Evolutionary conservation across 1,139 yeast species (phyloP).

Genomic region (Yamadazyma dendronema): DNA sequence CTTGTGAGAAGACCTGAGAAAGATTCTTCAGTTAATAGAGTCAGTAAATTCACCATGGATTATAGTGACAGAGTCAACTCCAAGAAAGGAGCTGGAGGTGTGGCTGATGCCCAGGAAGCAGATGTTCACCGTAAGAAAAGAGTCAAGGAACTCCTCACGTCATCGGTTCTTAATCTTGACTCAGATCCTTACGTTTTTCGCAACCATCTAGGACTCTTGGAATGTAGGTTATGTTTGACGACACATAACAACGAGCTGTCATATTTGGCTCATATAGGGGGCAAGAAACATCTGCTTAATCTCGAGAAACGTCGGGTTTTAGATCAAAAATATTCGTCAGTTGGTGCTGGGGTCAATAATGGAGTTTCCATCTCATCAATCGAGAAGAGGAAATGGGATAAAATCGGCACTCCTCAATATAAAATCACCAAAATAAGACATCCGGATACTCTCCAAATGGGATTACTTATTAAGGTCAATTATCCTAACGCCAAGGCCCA

Average conservation of each 20-base stretch:
- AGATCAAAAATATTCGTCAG: slow-evolving; percentile 37
- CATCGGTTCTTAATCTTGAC: slow-evolving; percentile 60
- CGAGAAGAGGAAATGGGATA: slow-evolving; percentile 49
- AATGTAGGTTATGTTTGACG: slow-evolving; percentile 75
- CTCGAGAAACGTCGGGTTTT: slow-evolving; percentile 55
- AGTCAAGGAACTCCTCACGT: slow-evolving; percentile 60
- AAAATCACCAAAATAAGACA: slow-evolving; percentile 67
- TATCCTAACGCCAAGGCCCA: slow-evolving; percentile 45
- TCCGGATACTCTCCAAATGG: slow-evolving; percentile 53
- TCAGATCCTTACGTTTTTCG: slow-evolving; percentile 76
- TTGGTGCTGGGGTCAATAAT: slow-evolving; percentile 15
- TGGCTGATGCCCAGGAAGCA: slow-evolving; percentile 67
- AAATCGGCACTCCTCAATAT: slow-evolving; percentile 73
- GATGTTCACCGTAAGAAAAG: slow-evolving; percentile 67
- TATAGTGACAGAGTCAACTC: slow-evolving; percentile 45
- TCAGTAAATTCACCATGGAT: slow-evolving; percentile 35
- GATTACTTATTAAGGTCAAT: slow-evolving; percentile 59
- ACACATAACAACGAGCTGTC: slow-evolving; percentile 74
- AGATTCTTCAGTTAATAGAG: too few relatives aligned
- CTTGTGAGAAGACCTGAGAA: background rate
- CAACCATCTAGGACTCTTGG: slow-evolving; percentile 71
- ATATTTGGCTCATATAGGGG: slow-evolving; percentile 76
- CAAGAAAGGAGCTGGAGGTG: slow-evolving; percentile 62
- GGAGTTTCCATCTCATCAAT: slow-evolving; percentile 29
- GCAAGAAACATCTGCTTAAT: slow-evolving; percentile 70